Evolutionary conservation across 768 basidiomycete species (phyloP), one percentile per base, ranked within the genome.

Genomic region (Tephrocybe sp.): DNA sequence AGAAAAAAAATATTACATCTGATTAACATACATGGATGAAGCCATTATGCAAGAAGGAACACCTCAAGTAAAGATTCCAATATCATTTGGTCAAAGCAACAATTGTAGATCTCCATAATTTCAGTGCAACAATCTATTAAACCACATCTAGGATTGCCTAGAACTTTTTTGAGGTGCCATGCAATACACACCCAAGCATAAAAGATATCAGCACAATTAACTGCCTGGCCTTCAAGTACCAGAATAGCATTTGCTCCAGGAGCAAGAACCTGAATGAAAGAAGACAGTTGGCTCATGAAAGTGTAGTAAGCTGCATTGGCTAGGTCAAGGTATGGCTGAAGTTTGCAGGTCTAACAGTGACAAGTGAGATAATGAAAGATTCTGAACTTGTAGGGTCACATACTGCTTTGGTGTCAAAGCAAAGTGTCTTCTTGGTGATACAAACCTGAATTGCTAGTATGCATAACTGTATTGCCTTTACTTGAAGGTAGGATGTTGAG

Each of bases 121-220:
- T n/a, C n/a, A n/a, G n/a, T n/a, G n/a, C n/a, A n/a, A 43, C 23
- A 23, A n/a, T 44, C 17, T 10, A 20, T 23, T 23, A 45, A 45
- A 24, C 44, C 44, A 45, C 44, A 45, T 32, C 44, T 34, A 4
- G 52, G 54, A 14, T 53, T 55, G 24, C 48, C 48, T 12, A 67
- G 49, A 2, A 65, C 45, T 42, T 51, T 24, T 30, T 65, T 54
- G 2, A 68, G 57, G 21, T 65, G 57, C 46, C 57, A 61, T 1
- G 61, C 67, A 56, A 68, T 68, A 33, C 58, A 58, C 18, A 68
- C 60, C 60, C 63, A 67, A 3, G 56, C 64, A 54, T 63, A 65
- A 33, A 68, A 68, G 12, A 67, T 55, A 48, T 68, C 63, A 2
- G 65, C 60, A 38, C 65, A 66, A 1, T 54, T 67, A 0, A 59